Conservation (phyloP, 2,329 filamentous ascomycete genomes). For the Claviceps maximensis region DNA sequence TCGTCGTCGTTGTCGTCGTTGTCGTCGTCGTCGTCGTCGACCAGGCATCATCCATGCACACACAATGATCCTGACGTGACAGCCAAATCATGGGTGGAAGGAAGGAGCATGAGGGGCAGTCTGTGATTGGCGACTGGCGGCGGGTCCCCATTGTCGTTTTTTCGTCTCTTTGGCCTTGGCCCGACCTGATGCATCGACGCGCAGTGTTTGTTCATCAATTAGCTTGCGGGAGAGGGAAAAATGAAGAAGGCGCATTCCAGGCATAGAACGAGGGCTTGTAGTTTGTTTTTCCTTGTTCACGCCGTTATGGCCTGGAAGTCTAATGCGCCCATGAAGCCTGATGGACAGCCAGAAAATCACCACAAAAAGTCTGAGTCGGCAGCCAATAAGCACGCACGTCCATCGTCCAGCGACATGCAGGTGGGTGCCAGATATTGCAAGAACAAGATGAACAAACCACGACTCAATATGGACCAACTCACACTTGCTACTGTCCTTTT, state of each 20-base stretch:
- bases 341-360: not conserved
- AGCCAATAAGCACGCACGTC: not conserved
- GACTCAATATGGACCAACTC: not conserved
- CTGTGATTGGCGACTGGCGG: not conserved
- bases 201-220: not conserved
- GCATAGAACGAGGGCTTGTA: not conserved
- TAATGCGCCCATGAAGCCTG: not conserved
- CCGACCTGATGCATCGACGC: not conserved
- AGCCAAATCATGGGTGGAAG: not conserved
- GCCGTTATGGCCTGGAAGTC: not conserved
- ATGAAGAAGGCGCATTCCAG: no score
- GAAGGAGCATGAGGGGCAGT: no score
- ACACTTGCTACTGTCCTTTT: not conserved
- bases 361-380: not conserved
- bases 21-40: not conserved
- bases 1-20: not conserved
- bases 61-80: not conserved
- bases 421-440: no score
- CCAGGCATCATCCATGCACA: constrained; percentile 2
- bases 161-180: not conserved
- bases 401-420: not conserved
- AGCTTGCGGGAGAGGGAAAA: no score
- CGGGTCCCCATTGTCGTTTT: no score
- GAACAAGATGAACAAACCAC: no score
- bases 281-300: not conserved